These are phyloP conservation scores for Picochlorum costavermella DNA, from an alignment of 139 green algal species.

Conservation along the genomic window DNA sequence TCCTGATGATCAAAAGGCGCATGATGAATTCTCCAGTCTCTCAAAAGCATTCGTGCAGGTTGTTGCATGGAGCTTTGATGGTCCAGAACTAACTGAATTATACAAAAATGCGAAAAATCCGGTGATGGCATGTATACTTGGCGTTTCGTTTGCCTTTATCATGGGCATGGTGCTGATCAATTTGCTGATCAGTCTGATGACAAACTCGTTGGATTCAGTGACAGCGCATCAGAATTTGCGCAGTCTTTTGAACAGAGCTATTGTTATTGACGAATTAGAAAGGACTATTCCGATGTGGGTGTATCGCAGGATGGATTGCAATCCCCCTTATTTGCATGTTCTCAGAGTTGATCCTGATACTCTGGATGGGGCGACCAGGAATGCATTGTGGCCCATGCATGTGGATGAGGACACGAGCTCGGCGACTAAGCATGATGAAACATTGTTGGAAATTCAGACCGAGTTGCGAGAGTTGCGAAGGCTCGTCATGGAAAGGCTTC, in stretches of 20 bases:
- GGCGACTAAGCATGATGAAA: too few relatives aligned
- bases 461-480: too few relatives aligned
- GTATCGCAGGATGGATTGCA: background rate
- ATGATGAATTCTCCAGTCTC: constrained; percentile 12
- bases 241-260: constrained; percentile 22
- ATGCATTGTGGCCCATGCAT: background rate
- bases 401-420: too few relatives aligned
- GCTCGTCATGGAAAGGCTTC: too few relatives aligned
- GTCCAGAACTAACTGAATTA: background rate
- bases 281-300: constrained; percentile 30
- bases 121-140: constrained; percentile 1
- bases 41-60: constrained; percentile 7
- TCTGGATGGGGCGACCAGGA: constrained; percentile 1
- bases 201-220: constrained; percentile 27
- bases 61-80: background rate
- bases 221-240: constrained; percentile 23
- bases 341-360: constrained; percentile 15
- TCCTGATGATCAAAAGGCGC: constrained; percentile 17
- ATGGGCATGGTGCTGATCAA: constrained; percentile 40
- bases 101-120: constrained; percentile 9
- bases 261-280: constrained; percentile 49
- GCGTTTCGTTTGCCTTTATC: constrained; percentile 10
- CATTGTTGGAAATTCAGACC: too few relatives aligned
- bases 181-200: constrained; percentile 41
- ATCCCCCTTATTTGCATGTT: constrained; percentile 6